Evolutionary conservation across 2,329 filamentous ascomycete species (phyloP).

Genomic region (Ophiognomonia clavigignenti-juglandacearum): DNA sequence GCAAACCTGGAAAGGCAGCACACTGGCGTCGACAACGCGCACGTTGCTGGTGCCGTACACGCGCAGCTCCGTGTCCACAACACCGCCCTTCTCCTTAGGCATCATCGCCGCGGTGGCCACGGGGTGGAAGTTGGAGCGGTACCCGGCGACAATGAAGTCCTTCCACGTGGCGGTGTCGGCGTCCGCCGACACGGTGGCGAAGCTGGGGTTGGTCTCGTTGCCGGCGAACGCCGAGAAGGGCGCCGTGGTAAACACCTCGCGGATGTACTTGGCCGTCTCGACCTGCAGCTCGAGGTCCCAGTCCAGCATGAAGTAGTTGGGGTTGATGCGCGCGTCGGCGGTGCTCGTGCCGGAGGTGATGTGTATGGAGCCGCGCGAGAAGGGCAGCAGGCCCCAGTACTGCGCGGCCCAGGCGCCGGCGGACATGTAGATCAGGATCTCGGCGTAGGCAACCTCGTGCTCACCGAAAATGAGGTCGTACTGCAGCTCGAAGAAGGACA

Average conservation of each 20-base stretch:
- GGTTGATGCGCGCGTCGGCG: slow-evolving; percentile 27
- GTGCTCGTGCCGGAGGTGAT: not conserved
- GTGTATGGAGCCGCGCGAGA: slow-evolving; percentile 5
- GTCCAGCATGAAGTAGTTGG: slow-evolving; percentile 35
- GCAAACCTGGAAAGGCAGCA: slow-evolving; percentile 33
- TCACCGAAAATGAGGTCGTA: not conserved
- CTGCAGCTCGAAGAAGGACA: slow-evolving; percentile 14
- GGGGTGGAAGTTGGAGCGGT: slow-evolving; percentile 29
- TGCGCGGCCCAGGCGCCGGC: slow-evolving; percentile 1
- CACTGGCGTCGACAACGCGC: slow-evolving; percentile 37
- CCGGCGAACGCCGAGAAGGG: slow-evolving; percentile 12
- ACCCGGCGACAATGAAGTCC: slow-evolving; percentile 20
- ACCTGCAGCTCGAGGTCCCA: slow-evolving; percentile 31
- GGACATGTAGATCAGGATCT: slow-evolving; percentile 6
- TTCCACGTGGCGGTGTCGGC: not conserved
- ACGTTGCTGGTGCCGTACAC: slow-evolving; percentile 38
- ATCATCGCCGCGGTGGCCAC: slow-evolving; percentile 36
- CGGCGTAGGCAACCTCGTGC: not conserved
- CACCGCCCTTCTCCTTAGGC: slow-evolving; percentile 32
- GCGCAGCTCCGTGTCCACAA: slow-evolving; percentile 32
- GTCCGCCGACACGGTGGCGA: slow-evolving; percentile 9
- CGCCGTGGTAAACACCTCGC: slow-evolving; percentile 16
- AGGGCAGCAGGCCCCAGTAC: slow-evolving; percentile 9
- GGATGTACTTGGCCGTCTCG: slow-evolving; percentile 24
- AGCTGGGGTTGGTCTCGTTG: slow-evolving; percentile 16